A percentile compares a stretch with the other conserved stretches of the same genome.
Conservation (phyloP, 1,139 yeast species). For the Taiozyma sp. region DNA sequence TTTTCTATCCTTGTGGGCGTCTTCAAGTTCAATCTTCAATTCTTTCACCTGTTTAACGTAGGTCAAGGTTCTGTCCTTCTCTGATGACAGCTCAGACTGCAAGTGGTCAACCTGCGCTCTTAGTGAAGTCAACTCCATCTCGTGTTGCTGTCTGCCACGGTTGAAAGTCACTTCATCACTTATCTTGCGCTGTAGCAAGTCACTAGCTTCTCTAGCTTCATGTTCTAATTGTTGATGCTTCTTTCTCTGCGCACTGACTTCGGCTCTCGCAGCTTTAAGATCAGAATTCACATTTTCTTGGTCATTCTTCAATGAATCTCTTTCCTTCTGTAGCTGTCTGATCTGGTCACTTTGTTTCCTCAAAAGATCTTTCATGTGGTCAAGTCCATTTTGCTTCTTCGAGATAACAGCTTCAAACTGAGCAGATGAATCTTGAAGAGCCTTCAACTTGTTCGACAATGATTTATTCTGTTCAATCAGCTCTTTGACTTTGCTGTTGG, state of each 20-base stretch:
- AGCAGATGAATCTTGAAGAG: constrained; percentile 32
- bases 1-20: constrained; percentile 24
- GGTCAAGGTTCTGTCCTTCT: constrained; percentile 14
- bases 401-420: constrained; percentile 32
- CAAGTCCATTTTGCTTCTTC: constrained; percentile 35
- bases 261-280: constrained; percentile 15
- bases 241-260: constrained; percentile 19
- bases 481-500: constrained; percentile 38
- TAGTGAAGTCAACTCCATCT: constrained; percentile 29
- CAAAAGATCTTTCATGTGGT: constrained; percentile 25
- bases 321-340: constrained; percentile 23
- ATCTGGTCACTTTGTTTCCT: constrained; percentile 24
- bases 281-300: constrained; percentile 12
- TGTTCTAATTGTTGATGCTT: constrained; percentile 33
- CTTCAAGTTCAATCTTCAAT: constrained; percentile 38
- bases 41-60: constrained; percentile 25
- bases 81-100: constrained; percentile 20
- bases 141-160: constrained; percentile 34
- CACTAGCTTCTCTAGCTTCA: constrained; percentile 34
- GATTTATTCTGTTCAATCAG: constrained; percentile 46
- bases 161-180: constrained; percentile 37
- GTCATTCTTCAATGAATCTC: constrained; percentile 22
- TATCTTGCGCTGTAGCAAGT: constrained; percentile 31
- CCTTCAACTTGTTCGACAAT: constrained; percentile 34
- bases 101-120: constrained; percentile 23